Percentiles rank a stretch among this genome's conserved stretches.
These are phyloP conservation scores for Diplodia seriata DNA, from an alignment of 2,329 filamentous ascomycete genomes.

Conservation along the genomic window DNA sequence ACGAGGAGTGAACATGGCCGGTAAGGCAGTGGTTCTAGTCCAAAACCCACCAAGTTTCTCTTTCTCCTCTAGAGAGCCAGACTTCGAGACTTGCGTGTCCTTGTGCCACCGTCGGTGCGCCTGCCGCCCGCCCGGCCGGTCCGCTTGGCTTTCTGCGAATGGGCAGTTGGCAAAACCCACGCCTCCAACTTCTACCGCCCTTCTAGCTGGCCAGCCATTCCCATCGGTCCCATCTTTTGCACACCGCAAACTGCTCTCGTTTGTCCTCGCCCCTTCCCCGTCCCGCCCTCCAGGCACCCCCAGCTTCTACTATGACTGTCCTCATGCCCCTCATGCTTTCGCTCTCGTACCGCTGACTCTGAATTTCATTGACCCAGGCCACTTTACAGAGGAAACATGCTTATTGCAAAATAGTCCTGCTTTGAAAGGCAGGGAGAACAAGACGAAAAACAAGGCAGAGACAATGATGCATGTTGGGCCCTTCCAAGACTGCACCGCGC, in stretches of 20 bases:
- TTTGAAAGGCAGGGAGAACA: neutral
- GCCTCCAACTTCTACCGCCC: neutral
- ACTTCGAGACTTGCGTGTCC: slow-evolving; percentile 7
- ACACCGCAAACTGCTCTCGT: neutral
- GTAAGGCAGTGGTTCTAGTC: neutral
- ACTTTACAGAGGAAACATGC: too few relatives aligned
- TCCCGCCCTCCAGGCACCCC: neutral
- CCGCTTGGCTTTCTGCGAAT: neutral
- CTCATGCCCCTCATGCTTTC: neutral
- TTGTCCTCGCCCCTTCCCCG: neutral
- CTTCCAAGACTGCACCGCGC: neutral
- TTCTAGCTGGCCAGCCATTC: slow-evolving; percentile 7
- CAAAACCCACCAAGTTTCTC: slow-evolving; percentile 3
- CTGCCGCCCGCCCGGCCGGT: neutral
- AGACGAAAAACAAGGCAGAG: neutral
- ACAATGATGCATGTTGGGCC: neutral
- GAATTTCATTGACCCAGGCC: too few relatives aligned
- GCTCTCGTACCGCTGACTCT: neutral
- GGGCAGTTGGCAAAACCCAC: neutral
- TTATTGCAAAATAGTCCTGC: too few relatives aligned
- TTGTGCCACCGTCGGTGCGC: neutral
- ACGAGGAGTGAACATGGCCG: neutral
- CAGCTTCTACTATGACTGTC: neutral
- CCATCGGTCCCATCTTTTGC: slow-evolving; percentile 2
- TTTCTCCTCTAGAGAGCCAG: neutral